phyloP scores from a whole-genome alignment of 345 rosid species.

The Lumnitzera littorea region DNA sequence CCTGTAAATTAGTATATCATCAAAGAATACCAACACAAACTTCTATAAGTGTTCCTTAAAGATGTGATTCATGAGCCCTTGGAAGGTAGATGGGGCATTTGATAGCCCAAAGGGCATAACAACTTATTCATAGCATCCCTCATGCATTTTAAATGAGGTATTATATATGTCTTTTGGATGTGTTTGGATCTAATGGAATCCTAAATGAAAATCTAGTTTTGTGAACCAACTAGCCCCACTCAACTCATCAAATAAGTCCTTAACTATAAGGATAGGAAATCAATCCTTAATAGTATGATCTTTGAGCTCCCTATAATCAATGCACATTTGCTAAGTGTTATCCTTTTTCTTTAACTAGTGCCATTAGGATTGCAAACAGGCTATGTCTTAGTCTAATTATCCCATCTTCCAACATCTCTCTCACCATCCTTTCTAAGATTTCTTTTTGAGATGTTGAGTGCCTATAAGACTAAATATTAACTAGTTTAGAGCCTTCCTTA shows the following conservation, averaged over 20 bases:
- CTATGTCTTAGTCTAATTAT: not conserved
- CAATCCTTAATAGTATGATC: not conserved
- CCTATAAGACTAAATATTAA: not conserved
- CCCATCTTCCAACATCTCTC: not conserved
- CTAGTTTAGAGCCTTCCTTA: not conserved
- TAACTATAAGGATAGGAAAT: not conserved
- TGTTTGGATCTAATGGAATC: not conserved
- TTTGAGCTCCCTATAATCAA: not conserved
- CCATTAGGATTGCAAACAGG: not conserved
- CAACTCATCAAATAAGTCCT: not conserved
- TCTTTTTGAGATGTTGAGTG: not conserved
- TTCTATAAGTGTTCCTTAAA: not conserved
- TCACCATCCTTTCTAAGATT: not conserved
- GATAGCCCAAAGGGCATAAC: not conserved
- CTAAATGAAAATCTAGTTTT: not conserved
- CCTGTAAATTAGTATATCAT: not conserved
- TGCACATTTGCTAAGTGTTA: not conserved
- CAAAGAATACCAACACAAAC: not conserved
- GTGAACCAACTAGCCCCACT: not conserved
- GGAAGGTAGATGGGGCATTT: not conserved
- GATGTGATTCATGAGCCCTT: not conserved
- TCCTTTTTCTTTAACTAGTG: not conserved
- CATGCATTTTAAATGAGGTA: not conserved
- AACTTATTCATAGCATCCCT: not conserved
- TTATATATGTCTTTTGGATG: not conserved